These are phyloP conservation scores for Esteya vermicola DNA, from an alignment of 2,329 filamentous ascomycete species.

Conservation along the genomic window DNA sequence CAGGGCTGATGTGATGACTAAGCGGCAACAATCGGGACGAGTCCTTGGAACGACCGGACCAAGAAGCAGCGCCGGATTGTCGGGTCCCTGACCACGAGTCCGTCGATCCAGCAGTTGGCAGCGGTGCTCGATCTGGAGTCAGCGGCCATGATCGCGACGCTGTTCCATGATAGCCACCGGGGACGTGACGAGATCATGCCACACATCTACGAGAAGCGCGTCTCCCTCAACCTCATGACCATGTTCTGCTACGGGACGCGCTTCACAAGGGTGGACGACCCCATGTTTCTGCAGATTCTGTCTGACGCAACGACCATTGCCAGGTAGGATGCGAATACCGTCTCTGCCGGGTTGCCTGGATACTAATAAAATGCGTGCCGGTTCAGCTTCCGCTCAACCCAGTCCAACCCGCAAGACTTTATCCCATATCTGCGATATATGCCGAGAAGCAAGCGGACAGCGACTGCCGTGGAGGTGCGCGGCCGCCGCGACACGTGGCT, in stretches of 20 bases:
- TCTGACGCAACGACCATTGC: constrained; percentile 1
- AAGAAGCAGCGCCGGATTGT: constrained; percentile 4
- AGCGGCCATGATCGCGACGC: background rate
- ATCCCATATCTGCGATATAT: background rate
- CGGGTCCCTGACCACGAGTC: constrained; percentile 1
- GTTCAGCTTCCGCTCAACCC: constrained; percentile 3
- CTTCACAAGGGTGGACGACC: background rate
- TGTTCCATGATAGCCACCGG: background rate
- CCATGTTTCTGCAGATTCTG: constrained; percentile 2
- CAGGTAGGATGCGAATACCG: background rate
- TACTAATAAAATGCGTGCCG: too few species aligned
- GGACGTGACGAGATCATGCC: background rate
- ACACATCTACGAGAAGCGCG: constrained; percentile 2
- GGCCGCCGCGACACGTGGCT: constrained; percentile 2
- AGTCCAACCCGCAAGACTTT: constrained; percentile 1
- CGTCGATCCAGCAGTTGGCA: background rate
- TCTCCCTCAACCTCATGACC: constrained; percentile 3
- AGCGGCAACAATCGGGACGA: constrained; percentile 2
- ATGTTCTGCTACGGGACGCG: constrained; percentile 4
- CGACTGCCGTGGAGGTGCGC: background rate
- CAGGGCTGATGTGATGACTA: too few species aligned
- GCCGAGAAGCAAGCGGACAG: background rate
- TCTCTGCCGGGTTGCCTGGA: background rate
- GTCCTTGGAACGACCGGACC: constrained; percentile 1
- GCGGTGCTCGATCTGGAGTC: constrained; percentile 3